Evolutionary conservation across 345 rosid species (phyloP).

Genomic region (Excoecaria cochinchinensis): DNA sequence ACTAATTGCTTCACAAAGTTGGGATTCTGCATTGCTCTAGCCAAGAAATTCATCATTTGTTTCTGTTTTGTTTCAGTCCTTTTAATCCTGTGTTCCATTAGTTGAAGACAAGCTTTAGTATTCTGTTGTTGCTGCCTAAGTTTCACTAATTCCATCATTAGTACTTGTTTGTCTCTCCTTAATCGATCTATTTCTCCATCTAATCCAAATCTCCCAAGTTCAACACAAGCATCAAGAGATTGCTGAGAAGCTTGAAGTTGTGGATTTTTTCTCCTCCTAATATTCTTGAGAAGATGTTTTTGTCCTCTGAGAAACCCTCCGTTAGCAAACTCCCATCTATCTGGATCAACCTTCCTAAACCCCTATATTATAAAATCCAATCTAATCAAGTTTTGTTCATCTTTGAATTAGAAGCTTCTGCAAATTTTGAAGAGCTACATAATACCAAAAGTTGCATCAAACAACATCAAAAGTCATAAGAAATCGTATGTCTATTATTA

Average conservation of each 20-base stretch:
- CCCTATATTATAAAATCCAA: conserved; percentile 52
- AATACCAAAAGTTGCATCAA: conserved; percentile 7
- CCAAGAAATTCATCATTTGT: conserved; percentile 72
- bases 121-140: conserved; percentile 62
- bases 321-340: conserved; percentile 86
- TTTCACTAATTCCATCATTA: conserved; percentile 62
- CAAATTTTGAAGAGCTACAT: neutral
- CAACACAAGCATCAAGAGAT: conserved; percentile 57
- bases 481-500: neutral
- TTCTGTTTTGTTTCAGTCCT: conserved; percentile 62
- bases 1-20: conserved; percentile 53
- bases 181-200: conserved; percentile 58
- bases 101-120: conserved; percentile 46
- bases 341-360: conserved; percentile 93
- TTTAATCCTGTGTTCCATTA: conserved; percentile 51
- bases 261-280: conserved; percentile 54
- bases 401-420: neutral
- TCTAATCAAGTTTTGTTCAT: neutral
- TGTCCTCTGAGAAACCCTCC: conserved; percentile 75
- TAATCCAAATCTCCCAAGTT: conserved; percentile 59
- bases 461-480: neutral
- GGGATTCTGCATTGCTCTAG: conserved; percentile 67
- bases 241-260: conserved; percentile 42
- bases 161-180: conserved; percentile 58
- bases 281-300: conserved; percentile 58